Percentiles rank a stretch among this genome's conserved stretches.
These are phyloP conservation scores for Sonneratia alba DNA, from an alignment of 345 rosid genomes.

Conservation along the genomic window DNA sequence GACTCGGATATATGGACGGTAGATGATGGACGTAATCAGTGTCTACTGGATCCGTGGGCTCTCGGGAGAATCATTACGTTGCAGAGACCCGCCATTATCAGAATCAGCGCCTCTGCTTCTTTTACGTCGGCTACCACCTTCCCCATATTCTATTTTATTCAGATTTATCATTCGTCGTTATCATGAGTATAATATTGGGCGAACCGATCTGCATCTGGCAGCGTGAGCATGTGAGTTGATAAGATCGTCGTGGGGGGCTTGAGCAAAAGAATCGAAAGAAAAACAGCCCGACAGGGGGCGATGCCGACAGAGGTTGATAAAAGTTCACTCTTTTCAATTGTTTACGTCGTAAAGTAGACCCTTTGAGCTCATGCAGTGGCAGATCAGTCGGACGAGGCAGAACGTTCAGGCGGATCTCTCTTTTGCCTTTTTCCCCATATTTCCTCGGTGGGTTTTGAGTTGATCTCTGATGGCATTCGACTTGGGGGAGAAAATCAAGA, in stretches of 20 bases:
- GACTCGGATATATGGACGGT: no score
- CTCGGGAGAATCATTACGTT: neutral
- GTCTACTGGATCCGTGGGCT: neutral
- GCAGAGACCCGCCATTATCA: constrained; percentile 1
- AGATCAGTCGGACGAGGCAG: neutral
- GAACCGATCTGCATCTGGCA: neutral
- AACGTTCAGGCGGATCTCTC: neutral
- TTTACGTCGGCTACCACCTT: neutral
- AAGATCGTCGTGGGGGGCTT: neutral
- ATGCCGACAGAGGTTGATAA: neutral
- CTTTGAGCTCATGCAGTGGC: neutral
- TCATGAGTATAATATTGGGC: neutral
- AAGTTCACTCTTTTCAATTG: neutral
- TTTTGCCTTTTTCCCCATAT: neutral
- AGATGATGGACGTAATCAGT: no score
- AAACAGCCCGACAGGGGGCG: neutral
- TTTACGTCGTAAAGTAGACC: neutral
- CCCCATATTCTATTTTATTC: neutral
- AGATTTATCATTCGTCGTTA: neutral
- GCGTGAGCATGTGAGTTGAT: neutral
- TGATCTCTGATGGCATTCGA: neutral
- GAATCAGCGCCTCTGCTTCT: neutral
- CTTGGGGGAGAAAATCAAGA: constrained; percentile 2
- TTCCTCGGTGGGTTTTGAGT: neutral
- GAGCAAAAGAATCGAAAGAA: neutral